Percentiles rank a stretch among this genome's conserved stretches.
Evolutionary conservation across 2,329 filamentous ascomycete genomes (phyloP).

Genomic region (Colletotrichum sp.): DNA sequence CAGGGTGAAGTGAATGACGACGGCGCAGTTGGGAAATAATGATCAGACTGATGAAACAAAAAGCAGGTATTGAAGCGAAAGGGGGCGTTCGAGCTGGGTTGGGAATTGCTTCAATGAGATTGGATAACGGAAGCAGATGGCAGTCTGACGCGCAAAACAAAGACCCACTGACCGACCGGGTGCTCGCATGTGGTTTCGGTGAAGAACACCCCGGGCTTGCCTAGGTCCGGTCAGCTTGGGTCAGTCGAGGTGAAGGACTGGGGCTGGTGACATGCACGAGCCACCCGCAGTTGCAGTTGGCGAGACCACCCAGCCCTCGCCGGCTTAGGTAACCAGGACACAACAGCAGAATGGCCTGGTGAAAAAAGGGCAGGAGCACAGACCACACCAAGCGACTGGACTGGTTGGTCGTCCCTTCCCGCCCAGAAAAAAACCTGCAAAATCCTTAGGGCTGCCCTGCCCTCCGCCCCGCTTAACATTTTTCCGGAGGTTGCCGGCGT

Average conservation of each 20-base stretch:
- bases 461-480: constrained; percentile 42
- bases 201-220: neutral
- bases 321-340: neutral
- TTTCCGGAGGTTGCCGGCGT: constrained; percentile 31
- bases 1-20: neutral
- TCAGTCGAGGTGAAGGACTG: neutral
- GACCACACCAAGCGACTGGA: neutral
- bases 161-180: neutral
- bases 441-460: constrained; percentile 44
- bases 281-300: neutral
- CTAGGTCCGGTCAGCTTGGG: neutral
- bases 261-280: neutral
- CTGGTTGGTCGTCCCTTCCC: neutral
- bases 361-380: neutral
- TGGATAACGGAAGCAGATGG: neutral
- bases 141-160: neutral
- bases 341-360: neutral
- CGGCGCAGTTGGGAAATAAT: neutral
- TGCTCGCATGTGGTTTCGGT: neutral
- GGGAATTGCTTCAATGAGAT: neutral
- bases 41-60: neutral
- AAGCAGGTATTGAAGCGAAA: neutral
- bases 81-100: neutral
- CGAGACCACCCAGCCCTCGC: neutral
- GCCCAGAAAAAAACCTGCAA: neutral